Conservation (phyloP, 768 basidiomycete genomes). For the Lyophyllum atratum region DNA sequence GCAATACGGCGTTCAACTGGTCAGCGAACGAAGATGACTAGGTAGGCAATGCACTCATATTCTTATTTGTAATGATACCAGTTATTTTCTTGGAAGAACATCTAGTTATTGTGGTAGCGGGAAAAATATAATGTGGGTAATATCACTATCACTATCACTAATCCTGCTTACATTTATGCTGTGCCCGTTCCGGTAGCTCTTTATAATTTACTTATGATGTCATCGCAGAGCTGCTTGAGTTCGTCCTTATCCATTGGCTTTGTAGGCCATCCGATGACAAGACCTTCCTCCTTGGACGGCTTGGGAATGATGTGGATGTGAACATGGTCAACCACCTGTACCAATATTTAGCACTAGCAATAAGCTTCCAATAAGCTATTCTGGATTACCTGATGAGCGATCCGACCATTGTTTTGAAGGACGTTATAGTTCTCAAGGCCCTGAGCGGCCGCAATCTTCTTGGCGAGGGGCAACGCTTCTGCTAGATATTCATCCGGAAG, state of each 20-base stretch:
- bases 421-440: conserved; percentile 84
- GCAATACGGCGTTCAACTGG: not conserved
- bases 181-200: not conserved
- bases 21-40: not conserved
- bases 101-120: not conserved
- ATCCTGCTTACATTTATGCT: not conserved
- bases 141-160: not conserved
- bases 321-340: conserved; percentile 77
- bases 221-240: conserved; percentile 56
- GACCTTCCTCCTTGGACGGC: conserved; percentile 69
- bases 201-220: conserved; percentile 58
- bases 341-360: not conserved
- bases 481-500: conserved; percentile 82
- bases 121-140: too few species aligned
- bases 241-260: conserved; percentile 63
- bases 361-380: not conserved
- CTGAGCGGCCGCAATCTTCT: conserved; percentile 83
- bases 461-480: conserved; percentile 78
- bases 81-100: too few species aligned
- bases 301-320: conserved; percentile 97
- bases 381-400: conserved; percentile 55
- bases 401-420: conserved; percentile 62
- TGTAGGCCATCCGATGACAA: conserved; percentile 82
- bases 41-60: not conserved
- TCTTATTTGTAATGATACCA: not conserved